Base-by-base conservation (phyloP, 1,284 basidiomycete genomes). In the Xanthoconium separans region DNA sequence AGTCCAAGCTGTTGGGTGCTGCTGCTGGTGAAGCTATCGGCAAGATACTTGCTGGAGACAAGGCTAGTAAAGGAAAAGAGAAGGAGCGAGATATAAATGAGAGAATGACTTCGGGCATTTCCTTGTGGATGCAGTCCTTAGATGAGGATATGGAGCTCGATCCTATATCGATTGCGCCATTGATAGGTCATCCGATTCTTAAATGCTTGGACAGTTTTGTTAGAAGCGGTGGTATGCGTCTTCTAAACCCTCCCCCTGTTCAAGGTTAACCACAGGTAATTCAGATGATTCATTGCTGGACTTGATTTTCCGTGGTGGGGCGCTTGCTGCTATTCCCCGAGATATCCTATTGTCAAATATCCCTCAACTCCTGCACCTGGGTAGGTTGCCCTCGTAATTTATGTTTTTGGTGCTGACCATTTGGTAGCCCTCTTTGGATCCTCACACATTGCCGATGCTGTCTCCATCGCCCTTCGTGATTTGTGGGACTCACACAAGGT, bases 261-360 rank as follows among this genome's bases (percentile, higher is more conserved):
- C 16, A 51, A 24, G 13, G 44, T 41, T 55, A 36, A 55, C 30
- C 9, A 42, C 31, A 3, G 12, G 22, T 41, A 42, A 43, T 11
- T 13, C 34, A 85, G 83, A 81, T 56, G 51, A 65, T 27, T 43
- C 55, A 11, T 71, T 70, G 46, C 64, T 77, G n/a, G 61, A 65
- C 9, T 56, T 76, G 22, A 54, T 81, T n/a, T 62, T 86, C 6
- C 65, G 73, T 36, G 71, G 72, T 45, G 75, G 78, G 46, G 58
- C 69, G 31, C 64, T 80, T 47, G 58, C 60, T 30, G 63, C 50
- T 49, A 52, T 73, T 31, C 60, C 70, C 15, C 36, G 64, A 29
- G 58, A 63, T 33, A 56, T 71, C 45, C 45, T 72, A 51, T 42
- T 64, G 8, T 61, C 60, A 20, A 60, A 75, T n/a, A 59, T 76